Evolutionary conservation across 2,329 filamentous ascomycete species (phyloP).

Genomic region (Xylariaceae sp.): DNA sequence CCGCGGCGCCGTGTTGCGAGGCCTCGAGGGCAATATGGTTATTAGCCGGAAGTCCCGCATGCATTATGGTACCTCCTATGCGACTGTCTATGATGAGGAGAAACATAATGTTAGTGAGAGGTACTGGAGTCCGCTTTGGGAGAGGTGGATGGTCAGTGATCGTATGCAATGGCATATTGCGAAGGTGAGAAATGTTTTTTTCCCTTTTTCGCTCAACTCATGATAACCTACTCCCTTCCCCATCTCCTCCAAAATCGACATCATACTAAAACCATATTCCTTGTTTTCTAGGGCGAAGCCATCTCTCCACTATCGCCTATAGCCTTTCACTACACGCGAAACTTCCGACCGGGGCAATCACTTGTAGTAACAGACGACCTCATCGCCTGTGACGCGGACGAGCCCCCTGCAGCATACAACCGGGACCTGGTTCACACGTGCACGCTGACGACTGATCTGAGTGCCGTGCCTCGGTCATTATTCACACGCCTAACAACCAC

Average conservation of each 20-base stretch:
- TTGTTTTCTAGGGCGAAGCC: slow-evolving; percentile 57
- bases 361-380: slow-evolving; percentile 76
- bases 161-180: slow-evolving; percentile 84
- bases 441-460: slow-evolving; percentile 75
- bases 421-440: slow-evolving; percentile 68
- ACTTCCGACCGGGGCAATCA: slow-evolving; percentile 75
- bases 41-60: slow-evolving; percentile 69
- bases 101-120: slow-evolving; percentile 69
- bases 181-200: slow-evolving; percentile 52
- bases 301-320: slow-evolving; percentile 71
- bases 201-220: not conserved
- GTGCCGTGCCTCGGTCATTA: slow-evolving; percentile 66
- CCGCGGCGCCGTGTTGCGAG: slow-evolving; percentile 69
- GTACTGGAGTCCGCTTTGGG: slow-evolving; percentile 78
- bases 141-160: slow-evolving; percentile 78
- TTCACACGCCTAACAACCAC: slow-evolving; percentile 77
- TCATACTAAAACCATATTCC: not conserved
- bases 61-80: slow-evolving; percentile 78
- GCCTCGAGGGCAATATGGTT: slow-evolving; percentile 75
- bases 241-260: not conserved
- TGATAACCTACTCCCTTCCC: slow-evolving; percentile 7
- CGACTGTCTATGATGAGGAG: slow-evolving; percentile 72
- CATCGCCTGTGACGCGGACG: slow-evolving; percentile 69
- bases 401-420: slow-evolving; percentile 57
- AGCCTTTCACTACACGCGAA: slow-evolving; percentile 81